Evolutionary conservation across 495 filamentous ascomycete species (phyloP).

Genomic region (Lasiosphaeris hirsuta): DNA sequence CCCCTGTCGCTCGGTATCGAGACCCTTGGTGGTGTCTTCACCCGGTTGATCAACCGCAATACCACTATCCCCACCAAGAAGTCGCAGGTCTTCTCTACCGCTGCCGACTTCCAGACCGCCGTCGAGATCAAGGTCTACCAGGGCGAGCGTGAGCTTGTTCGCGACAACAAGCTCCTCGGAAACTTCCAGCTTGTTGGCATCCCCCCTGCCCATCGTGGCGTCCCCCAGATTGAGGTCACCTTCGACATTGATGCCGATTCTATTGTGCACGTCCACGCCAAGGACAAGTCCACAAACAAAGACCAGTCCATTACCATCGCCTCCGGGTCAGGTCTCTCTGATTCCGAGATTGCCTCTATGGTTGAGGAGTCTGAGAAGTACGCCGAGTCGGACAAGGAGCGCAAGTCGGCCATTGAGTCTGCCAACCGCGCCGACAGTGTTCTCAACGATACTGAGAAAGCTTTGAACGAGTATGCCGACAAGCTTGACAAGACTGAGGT

Average conservation of each 20-base stretch:
- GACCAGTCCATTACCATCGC: conserved; percentile 99
- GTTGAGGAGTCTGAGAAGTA: conserved; percentile 97
- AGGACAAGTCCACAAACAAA: conserved; percentile 99
- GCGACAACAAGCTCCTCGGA: conserved; percentile 97
- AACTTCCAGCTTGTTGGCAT: conserved; percentile 99
- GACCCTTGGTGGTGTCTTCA: conserved; percentile 99
- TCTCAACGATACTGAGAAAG: conserved; percentile 96
- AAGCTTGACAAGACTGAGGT: conserved; percentile 96
- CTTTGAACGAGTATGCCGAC: conserved; percentile 92
- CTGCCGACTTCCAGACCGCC: conserved; percentile 97
- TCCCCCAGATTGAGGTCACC: conserved; percentile 96
- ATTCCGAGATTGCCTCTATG: conserved; percentile 92
- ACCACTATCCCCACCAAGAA: conserved; percentile 99
- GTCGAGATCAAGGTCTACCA: conserved; percentile 99
- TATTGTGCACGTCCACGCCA: conserved; percentile 97
- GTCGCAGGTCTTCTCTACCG: conserved; percentile 97
- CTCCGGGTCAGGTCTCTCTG: conserved; percentile 95
- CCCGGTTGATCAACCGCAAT: conserved; percentile 98
- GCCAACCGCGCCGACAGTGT: conserved; percentile 97
- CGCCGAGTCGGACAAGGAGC: conserved; percentile 91
- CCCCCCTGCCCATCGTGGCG: conserved; percentile 94
- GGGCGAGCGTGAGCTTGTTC: conserved; percentile 98
- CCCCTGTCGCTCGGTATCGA: conserved; percentile 98
- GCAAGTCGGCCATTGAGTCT: conserved; percentile 89
- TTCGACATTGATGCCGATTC: conserved; percentile 99